These are phyloP conservation scores for Diaporthe vaccinii DNA, from an alignment of 2,329 filamentous ascomycete species.

Conservation along the genomic window DNA sequence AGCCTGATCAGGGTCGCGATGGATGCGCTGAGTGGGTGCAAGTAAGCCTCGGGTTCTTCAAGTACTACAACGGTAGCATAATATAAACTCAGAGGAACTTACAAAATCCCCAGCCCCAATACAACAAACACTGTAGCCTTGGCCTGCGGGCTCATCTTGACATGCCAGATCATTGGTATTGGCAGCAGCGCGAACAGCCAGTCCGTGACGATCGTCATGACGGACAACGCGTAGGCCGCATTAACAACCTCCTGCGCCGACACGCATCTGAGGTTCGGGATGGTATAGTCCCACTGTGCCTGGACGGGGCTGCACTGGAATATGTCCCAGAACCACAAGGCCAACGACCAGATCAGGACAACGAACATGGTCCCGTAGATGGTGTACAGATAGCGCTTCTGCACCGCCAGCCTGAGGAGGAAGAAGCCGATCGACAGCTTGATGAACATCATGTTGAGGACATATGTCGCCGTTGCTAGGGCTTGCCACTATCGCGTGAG, in stretches of 20 bases:
- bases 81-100: conserved; percentile 41
- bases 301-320: conserved; percentile 65
- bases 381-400: conserved; percentile 62
- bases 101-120: conserved; percentile 65
- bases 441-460: conserved; percentile 68
- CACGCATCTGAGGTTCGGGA: conserved; percentile 59
- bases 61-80: too few relatives aligned
- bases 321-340: conserved; percentile 66
- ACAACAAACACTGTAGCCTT: conserved; percentile 66
- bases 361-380: conserved; percentile 61
- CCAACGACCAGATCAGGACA: conserved; percentile 60
- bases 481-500: conserved; percentile 60
- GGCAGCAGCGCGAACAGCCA: conserved; percentile 68
- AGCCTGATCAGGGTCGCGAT: conserved; percentile 67
- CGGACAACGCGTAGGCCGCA: conserved; percentile 65
- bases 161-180: conserved; percentile 67
- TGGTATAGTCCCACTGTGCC: conserved; percentile 67
- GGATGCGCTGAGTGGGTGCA: conserved; percentile 57
- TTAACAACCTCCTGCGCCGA: conserved; percentile 58
- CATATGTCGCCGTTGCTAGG: conserved; percentile 63
- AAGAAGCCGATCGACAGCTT: conserved; percentile 69
- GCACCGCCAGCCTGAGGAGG: conserved; percentile 61
- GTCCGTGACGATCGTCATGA: conserved; percentile 66
- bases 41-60: not conserved
- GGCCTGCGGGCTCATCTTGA: conserved; percentile 65